Percentiles rank a stretch among this genome's conserved stretches.
Conservation (phyloP, 495 filamentous ascomycete species). For the Trichoderma orchidacearum region DNA sequence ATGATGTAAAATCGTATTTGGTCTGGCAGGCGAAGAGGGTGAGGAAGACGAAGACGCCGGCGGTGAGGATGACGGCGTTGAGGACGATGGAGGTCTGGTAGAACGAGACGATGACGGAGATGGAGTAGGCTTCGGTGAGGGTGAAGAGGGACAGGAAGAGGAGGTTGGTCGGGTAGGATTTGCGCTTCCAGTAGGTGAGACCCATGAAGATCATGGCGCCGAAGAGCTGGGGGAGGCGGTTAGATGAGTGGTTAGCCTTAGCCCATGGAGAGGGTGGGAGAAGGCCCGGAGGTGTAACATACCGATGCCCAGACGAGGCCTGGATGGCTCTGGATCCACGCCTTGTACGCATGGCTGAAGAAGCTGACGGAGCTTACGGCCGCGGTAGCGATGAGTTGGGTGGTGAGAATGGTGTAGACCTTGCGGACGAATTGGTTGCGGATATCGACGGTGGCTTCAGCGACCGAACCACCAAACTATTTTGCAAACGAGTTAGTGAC, state of each 20-base stretch:
- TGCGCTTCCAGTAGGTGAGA: conserved; percentile 94
- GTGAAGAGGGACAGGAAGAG: conserved; percentile 90
- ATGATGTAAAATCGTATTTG: conserved; percentile 93
- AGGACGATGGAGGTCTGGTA: conserved; percentile 72
- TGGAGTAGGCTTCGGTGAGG: conserved; percentile 79
- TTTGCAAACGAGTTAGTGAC: neutral
- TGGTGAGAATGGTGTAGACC: conserved; percentile 45
- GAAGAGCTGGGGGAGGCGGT: conserved; percentile 34
- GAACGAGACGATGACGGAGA: conserved; percentile 83
- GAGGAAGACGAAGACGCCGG: conserved; percentile 84
- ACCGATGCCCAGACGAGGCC: conserved; percentile 76
- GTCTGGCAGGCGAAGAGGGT: conserved; percentile 94
- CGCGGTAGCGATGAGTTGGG: conserved; percentile 76
- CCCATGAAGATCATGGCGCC: conserved; percentile 70
- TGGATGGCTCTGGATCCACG: conserved; percentile 73
- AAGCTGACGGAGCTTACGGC: conserved; percentile 73
- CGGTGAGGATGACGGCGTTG: conserved; percentile 79
- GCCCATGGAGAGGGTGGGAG: conserved; percentile 3
- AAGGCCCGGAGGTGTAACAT: too few species aligned
- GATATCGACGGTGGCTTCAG: conserved; percentile 88
- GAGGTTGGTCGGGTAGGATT: conserved; percentile 90
- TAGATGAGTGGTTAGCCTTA: conserved; percentile 4
- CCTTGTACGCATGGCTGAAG: conserved; percentile 63
- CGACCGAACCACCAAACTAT: conserved; percentile 77
- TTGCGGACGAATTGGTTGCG: conserved; percentile 97